Conservation (phyloP, 2,329 filamentous ascomycete genomes). For the Verticillium dahliae region DNA sequence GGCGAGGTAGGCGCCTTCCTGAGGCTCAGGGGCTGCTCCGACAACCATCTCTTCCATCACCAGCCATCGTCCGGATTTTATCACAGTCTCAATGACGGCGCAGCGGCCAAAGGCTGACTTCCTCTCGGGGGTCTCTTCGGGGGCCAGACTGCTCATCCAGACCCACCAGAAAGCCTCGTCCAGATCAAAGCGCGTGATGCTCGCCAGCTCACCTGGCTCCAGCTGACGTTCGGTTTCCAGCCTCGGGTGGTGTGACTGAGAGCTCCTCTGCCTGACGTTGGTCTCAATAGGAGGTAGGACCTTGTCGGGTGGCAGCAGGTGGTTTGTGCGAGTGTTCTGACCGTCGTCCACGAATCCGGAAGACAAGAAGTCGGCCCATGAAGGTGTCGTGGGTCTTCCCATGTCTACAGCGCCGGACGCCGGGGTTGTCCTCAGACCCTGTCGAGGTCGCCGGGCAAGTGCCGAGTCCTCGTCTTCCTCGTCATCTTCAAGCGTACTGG, state of each 20-base stretch:
- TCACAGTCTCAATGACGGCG: slow-evolving; percentile 82
- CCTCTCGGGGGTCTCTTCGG: slow-evolving; percentile 75
- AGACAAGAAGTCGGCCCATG: slow-evolving; percentile 96
- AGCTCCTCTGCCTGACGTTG: slow-evolving; percentile 69
- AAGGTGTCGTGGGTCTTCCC: slow-evolving; percentile 85
- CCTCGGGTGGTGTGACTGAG: slow-evolving; percentile 72
- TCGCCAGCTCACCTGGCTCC: slow-evolving; percentile 90
- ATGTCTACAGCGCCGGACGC: slow-evolving; percentile 60
- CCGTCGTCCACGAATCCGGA: slow-evolving; percentile 81
- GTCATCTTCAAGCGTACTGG: slow-evolving; percentile 65
- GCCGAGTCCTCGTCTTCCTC: slow-evolving; percentile 56
- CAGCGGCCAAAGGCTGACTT: slow-evolving; percentile 94
- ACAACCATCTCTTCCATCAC: slow-evolving; percentile 96
- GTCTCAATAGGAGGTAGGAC: slow-evolving; percentile 77
- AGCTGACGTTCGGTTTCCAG: slow-evolving; percentile 63
- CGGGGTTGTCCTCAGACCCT: slow-evolving; percentile 57
- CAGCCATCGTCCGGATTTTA: slow-evolving; percentile 78
- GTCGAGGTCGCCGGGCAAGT: slow-evolving; percentile 27
- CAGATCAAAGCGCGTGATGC: slow-evolving; percentile 76
- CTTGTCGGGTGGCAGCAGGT: slow-evolving; percentile 88
- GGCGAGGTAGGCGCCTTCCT: slow-evolving; percentile 81
- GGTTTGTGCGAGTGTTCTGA: slow-evolving; percentile 54
- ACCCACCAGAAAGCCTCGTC: slow-evolving; percentile 99
- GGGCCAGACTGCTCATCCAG: slow-evolving; percentile 94
- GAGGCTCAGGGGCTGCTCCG: slow-evolving; percentile 78